Conservation (phyloP, 2,329 filamentous ascomycete genomes). For the Scolecobasidium constrictum region DNA sequence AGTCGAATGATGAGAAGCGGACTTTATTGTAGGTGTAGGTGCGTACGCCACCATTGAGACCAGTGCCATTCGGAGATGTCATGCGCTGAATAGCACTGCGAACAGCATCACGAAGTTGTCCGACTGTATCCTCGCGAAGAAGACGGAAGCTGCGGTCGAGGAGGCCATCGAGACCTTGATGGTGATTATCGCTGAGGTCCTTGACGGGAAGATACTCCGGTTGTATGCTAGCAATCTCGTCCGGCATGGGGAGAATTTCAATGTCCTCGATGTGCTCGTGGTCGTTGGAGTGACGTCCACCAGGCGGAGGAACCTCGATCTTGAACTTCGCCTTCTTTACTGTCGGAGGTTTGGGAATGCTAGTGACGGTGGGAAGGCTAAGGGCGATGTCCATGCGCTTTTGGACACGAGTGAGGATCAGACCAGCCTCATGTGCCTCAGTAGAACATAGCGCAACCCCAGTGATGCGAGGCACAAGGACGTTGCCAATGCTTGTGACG, state of each 20-base stretch:
- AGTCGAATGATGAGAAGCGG: background rate
- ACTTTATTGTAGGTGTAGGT: conserved; percentile 8
- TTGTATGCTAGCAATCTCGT: conserved; percentile 26
- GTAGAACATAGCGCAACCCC: no score
- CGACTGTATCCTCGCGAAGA: conserved; percentile 22
- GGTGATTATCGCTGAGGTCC: conserved; percentile 19
- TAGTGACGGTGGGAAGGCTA: no score
- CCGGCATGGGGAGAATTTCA: conserved; percentile 20
- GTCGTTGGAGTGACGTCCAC: conserved; percentile 21
- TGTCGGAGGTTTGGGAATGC: background rate
- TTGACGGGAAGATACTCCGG: conserved; percentile 24
- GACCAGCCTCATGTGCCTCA: no score
- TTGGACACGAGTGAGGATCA: no score
- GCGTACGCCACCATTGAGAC: background rate
- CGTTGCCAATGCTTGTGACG: no score
- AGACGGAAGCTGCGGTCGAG: conserved; percentile 24
- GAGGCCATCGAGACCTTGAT: conserved; percentile 18
- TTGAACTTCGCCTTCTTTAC: background rate
- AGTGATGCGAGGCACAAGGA: no score
- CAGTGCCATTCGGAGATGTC: background rate
- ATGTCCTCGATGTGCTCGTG: conserved; percentile 20
- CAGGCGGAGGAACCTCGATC: conserved; percentile 11
- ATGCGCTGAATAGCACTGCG: conserved; percentile 3
- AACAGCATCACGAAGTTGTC: conserved; percentile 19
- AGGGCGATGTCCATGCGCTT: no score